Evolutionary conservation across 2,329 filamentous ascomycete genomes (phyloP), one percentile per base, ranked within the genome.

Genomic region (Cercospora sesami): DNA sequence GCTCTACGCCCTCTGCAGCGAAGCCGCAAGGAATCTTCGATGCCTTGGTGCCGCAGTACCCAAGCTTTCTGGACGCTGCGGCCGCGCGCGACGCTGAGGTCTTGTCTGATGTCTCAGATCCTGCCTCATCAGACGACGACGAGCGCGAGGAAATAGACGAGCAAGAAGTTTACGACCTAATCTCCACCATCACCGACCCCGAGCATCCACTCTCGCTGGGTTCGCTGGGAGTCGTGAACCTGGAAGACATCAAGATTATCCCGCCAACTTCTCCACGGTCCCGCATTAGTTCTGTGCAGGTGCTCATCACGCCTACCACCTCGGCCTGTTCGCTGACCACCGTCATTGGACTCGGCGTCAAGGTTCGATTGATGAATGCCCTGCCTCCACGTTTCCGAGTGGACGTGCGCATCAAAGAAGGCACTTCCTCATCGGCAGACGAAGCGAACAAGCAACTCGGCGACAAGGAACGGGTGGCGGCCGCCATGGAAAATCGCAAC

Each of bases 261-360:
- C 87, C 89, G 55, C 86, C 90, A 6, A 85, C 90, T n/a, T 86
- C 86, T 39, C 82, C 83, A 69, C 83, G 83, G 83, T 81, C 88
- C 77, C 77, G 86, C 86, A 82, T 93, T 83, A 81, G 90, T 84
- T 89, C 86, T 45, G 93, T 98, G 39, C 86, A 90, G 3, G 93
- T 99, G 53, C 88, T 96, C 75, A 90, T 99, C 73, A 99, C 95
- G 10, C 95, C 95, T 9, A 99, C 95, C 28, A 95, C 98, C 77
- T 96, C 94, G 16, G 95, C 98, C 81, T 99, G 95, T 83, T 96
- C 92, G 61, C 87, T 99, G 48, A 95, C 95, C 33, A 99, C 95
- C 0, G 93, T 99, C 68, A 97, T 99, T 75, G 95, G 95, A 0
- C 86, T 99, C 16, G 95, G 94, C 14, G 93, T 99, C 23, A 89